A percentile compares a stretch with the other conserved stretches of the same genome.
Evolutionary conservation across 768 basidiomycete genomes (phyloP).

Genomic region (Mycena metata): DNA sequence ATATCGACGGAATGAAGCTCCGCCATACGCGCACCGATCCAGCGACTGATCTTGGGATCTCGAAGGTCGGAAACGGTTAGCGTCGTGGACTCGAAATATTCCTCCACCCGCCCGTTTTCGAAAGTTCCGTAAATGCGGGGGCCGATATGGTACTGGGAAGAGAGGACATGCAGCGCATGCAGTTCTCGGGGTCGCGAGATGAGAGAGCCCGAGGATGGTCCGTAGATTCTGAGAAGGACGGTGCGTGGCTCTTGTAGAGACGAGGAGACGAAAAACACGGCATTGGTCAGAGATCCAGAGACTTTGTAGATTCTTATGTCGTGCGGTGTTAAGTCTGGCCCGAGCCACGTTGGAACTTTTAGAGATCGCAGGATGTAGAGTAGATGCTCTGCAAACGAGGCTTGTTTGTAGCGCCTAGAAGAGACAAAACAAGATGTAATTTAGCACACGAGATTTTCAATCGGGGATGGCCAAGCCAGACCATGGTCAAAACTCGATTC

Average conservation of each 20-base stretch:
- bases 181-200: slow-evolving; percentile 92
- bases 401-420: slow-evolving; percentile 74
- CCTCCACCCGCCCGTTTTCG: slow-evolving; percentile 94
- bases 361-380: slow-evolving; percentile 69
- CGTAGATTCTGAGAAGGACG: slow-evolving; percentile 92
- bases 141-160: slow-evolving; percentile 89
- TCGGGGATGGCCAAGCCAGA: slow-evolving; percentile 49
- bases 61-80: slow-evolving; percentile 84
- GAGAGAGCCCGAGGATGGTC: slow-evolving; percentile 85
- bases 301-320: slow-evolving; percentile 80
- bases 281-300: slow-evolving; percentile 94
- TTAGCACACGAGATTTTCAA: slow-evolving; percentile 35
- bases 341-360: slow-evolving; percentile 71
- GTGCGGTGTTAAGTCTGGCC: slow-evolving; percentile 58
- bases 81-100: slow-evolving; percentile 92
- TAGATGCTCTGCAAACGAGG: slow-evolving; percentile 66
- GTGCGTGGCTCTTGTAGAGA: slow-evolving; percentile 65
- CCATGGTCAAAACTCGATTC: slow-evolving; percentile 50
- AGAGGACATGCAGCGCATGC: slow-evolving; percentile 89
- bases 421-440: slow-evolving; percentile 31
- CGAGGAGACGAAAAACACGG: slow-evolving; percentile 95
- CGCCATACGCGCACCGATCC: slow-evolving; percentile 95
- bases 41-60: slow-evolving; percentile 79
- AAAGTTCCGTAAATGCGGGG: slow-evolving; percentile 96
- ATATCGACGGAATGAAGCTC: slow-evolving; percentile 96